Percentiles rank a stretch among this genome's conserved stretches.
phyloP scores from a whole-genome alignment of 257 asterid species.

The Penstemon eatonii region DNA sequence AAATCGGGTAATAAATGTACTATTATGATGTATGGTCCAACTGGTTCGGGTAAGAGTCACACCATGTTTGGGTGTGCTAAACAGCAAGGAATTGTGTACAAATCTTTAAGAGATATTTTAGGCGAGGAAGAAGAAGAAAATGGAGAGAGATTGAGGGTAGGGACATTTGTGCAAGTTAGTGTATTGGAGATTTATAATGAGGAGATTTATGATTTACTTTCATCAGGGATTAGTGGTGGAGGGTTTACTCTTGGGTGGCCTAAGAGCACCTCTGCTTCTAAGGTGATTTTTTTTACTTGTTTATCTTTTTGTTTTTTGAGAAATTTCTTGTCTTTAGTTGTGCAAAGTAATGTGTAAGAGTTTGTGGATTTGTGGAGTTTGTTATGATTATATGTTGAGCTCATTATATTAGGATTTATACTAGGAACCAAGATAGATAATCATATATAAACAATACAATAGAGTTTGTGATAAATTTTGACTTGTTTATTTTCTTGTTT shows the following conservation, averaged over 20 bases:
- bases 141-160: constrained; percentile 48
- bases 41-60: constrained; percentile 94
- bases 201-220: constrained; percentile 79
- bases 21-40: constrained; percentile 94
- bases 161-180: constrained; percentile 82
- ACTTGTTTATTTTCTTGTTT: too few species aligned
- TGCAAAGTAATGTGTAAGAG: neutral
- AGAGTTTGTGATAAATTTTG: too few species aligned
- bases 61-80: constrained; percentile 85
- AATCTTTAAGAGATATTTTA: constrained; percentile 71
- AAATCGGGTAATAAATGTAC: constrained; percentile 88
- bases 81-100: constrained; percentile 84
- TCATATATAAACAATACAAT: too few species aligned
- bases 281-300: constrained; percentile 41
- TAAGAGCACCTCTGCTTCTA: constrained; percentile 64
- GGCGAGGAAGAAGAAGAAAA: constrained; percentile 55
- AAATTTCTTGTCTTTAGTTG: neutral
- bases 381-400: too few species aligned
- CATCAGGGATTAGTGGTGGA: constrained; percentile 53
- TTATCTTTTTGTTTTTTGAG: neutral
- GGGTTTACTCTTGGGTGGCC: constrained; percentile 82
- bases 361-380: neutral
- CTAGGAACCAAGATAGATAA: too few species aligned
- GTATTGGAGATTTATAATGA: constrained; percentile 93
- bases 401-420: too few species aligned